Base-by-base conservation (phyloP, 2,329 filamentous ascomycete species). In the Scedosporium boydii region DNA sequence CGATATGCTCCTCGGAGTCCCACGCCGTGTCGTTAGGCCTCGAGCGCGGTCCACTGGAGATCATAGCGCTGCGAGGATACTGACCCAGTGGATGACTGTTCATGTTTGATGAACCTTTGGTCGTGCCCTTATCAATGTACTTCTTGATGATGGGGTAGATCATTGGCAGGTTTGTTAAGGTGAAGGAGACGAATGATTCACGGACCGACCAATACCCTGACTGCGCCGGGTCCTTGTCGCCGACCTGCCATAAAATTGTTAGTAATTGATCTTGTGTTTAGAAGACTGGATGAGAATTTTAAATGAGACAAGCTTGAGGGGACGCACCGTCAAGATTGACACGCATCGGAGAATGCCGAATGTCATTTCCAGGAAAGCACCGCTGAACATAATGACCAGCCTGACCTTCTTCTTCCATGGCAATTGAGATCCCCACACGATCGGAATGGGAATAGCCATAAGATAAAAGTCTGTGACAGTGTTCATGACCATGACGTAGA, bases 361-460 rank as follows among this genome's bases (percentile, higher is more conserved):
- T 48, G 80, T 75, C 66, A 82, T 83, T 58, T 84, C 78, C 66
- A 86, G 84, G 12, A 80, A 67, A 5, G 81, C 83, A 12, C 81
- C 81, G 42, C 78, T 78, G 68, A 85, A 86, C 16, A 87, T 74
- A 4, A 83, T 64, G 1, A 82, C 73, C 0, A 86, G 73, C 3
- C 79, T 77, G 1, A 80, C 66, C 67, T 86, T 87, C 66, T 80
- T 81, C 4, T 73, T 70, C 21, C 75, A 73, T 7, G 71, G 74
- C 5, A 87, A 73, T 4, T 76, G 77, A 0, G 82, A 78, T 63
- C 74, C 75, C 76, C 80, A 83, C 1, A 87, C 72, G 74, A 86
- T 79, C 64, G 82, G 72, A 16, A 76, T 68, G 0, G 75, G 73
- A 38, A 79, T 75, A 64, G 71, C 69, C 38, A 78, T 63, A 2